Base-by-base conservation (phyloP, 352 stramenopile species). In the Globisporangium barbulae region DNA sequence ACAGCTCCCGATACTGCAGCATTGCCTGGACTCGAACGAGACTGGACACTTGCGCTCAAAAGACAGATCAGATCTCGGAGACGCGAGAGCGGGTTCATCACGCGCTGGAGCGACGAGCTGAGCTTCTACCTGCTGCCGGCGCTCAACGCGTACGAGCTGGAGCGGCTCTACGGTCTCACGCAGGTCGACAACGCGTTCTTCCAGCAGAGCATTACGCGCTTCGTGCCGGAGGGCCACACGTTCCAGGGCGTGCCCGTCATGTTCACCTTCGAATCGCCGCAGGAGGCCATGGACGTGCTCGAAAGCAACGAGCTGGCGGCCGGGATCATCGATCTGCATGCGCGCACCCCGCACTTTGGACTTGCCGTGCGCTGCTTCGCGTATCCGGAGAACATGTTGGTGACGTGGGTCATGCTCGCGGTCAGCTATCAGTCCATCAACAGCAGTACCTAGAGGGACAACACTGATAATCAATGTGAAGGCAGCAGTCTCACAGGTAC, bases 131-230 rank as follows among this genome's bases (percentile, higher is more conserved):
- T 97, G 49, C 72, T 90, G 9, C 89, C 89, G 28, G 88, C 90
- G n/a, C 78, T 97, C 21, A 83, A 83, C 47, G 88, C 88, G 15
- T 97, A 97, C 69, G 90, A 97, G 41, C 63, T 89, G 48, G 90
- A 97, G 68, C 79, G 88, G 8, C 61, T 91, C 17, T 84, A 93
- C 64, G 73, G 71, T 41, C 59, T 89, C 9, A 59, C 76, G 4
- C 78, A 89, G 57, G 65, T 91, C 0, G 87, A 92, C 52, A 95
- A 93, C 58, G 75, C 70, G 2, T 80, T 96, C 45, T 97, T 97
- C 64, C 81, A 91, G 60, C 82, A 90, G 30, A 89, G 75, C 54
- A 84, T 96, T 57, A 90, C 85, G 47, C 76, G 72, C 8, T 89
- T 85, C 49, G 85, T 97, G 5, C 83, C 78, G 8, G 74, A 89